These are phyloP conservation scores for Prosopis cineraria DNA, from an alignment of 306 rosid genomes.

Conservation along the genomic window DNA sequence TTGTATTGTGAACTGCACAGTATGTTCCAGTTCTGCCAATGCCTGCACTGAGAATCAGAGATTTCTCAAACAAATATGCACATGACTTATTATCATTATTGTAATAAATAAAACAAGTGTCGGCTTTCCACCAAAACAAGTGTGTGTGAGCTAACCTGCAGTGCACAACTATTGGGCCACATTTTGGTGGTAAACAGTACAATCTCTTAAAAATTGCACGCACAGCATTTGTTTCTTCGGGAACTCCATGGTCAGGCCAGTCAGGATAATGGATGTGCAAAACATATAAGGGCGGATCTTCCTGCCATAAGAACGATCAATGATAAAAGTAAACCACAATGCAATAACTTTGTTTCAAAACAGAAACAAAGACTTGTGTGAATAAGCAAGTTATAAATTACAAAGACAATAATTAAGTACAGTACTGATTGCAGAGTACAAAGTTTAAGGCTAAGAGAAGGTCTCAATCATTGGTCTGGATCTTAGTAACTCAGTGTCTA, in stretches of 20 bases:
- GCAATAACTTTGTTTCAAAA: conserved; percentile 22
- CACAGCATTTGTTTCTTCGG: conserved; percentile 63
- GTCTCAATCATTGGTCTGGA: too few species aligned
- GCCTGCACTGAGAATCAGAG: conserved; percentile 78
- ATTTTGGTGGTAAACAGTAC: conserved; percentile 57
- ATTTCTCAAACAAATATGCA: conserved; percentile 49
- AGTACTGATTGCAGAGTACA: too few species aligned
- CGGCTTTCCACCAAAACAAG: too few species aligned
- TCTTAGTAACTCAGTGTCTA: too few species aligned
- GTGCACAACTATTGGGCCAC: conserved; percentile 87
- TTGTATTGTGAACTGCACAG: conserved; percentile 81
- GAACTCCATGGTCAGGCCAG: conserved; percentile 98
- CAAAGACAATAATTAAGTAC: neutral
- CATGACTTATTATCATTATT: neutral
- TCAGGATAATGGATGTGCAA: conserved; percentile 86
- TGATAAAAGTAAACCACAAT: conserved; percentile 22
- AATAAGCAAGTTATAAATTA: neutral
- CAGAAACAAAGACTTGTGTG: neutral
- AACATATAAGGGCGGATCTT: conserved; percentile 60
- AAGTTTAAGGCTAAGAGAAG: too few species aligned
- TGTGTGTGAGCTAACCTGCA: conserved; percentile 73
- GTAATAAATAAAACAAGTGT: neutral
- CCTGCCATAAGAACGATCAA: conserved; percentile 48
- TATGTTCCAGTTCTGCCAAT: conserved; percentile 93
- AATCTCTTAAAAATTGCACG: conserved; percentile 74